phyloP scores from a whole-genome alignment of 2,329 filamentous ascomycete genomes.

The Fusarium napiforme region DNA sequence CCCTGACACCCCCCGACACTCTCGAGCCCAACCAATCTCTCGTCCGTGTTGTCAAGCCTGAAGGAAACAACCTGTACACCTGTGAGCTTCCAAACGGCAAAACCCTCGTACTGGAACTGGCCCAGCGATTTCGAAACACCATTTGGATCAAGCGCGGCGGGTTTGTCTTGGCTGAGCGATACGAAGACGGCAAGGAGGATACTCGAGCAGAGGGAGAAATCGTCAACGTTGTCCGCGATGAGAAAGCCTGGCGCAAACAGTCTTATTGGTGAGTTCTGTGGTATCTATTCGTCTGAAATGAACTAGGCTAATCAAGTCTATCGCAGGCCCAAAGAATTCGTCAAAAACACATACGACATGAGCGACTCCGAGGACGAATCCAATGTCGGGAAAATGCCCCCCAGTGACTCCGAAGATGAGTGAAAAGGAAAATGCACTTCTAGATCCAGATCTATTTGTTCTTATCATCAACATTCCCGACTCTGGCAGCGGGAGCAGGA shows the following conservation, averaged over 20 bases:
- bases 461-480: slow-evolving; percentile 41
- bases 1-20: slow-evolving; percentile 67
- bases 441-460: slow-evolving; percentile 45
- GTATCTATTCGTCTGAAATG: not conserved
- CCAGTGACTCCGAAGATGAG: slow-evolving; percentile 78
- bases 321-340: slow-evolving; percentile 81
- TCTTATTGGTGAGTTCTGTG: slow-evolving; percentile 75
- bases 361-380: slow-evolving; percentile 81
- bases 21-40: slow-evolving; percentile 73
- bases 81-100: slow-evolving; percentile 77
- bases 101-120: slow-evolving; percentile 80
- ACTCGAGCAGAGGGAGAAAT: slow-evolving; percentile 90
- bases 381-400: slow-evolving; percentile 85
- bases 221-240: slow-evolving; percentile 89
- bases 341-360: slow-evolving; percentile 70
- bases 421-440: slow-evolving; percentile 6
- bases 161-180: slow-evolving; percentile 83
- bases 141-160: slow-evolving; percentile 93
- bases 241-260: slow-evolving; percentile 91
- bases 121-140: slow-evolving; percentile 85
- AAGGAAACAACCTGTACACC: slow-evolving; percentile 89
- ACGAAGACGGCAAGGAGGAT: slow-evolving; percentile 71
- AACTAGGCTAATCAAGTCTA: slow-evolving; percentile 25
- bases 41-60: slow-evolving; percentile 81
- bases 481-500: slow-evolving; percentile 22